phyloP scores from a whole-genome alignment of 768 basidiomycete genomes.

The Termitomyces sp. region DNA sequence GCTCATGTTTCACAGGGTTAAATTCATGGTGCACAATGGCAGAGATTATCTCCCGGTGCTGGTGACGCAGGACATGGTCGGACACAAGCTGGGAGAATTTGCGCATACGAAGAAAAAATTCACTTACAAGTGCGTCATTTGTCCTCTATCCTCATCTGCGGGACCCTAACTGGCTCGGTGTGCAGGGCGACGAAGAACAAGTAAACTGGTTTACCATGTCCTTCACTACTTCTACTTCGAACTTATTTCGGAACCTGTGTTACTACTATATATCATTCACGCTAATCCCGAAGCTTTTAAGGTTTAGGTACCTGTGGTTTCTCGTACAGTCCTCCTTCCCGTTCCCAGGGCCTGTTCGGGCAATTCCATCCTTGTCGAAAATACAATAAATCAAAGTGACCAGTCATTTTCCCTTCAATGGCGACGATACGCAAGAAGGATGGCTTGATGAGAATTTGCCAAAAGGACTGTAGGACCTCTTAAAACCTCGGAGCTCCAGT shows the following conservation, averaged over 20 bases:
- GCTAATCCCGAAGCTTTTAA: background rate
- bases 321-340: no score
- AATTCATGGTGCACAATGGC: slow-evolving; percentile 94
- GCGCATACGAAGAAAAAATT: slow-evolving; percentile 86
- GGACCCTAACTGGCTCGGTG: background rate
- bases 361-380: no score
- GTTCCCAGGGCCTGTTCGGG: no score
- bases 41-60: slow-evolving; percentile 83
- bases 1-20: slow-evolving; percentile 44
- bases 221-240: background rate
- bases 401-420: no score
- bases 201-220: background rate
- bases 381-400: no score
- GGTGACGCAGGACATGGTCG: slow-evolving; percentile 97
- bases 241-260: background rate
- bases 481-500: background rate
- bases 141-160: background rate
- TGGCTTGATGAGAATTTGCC: no score
- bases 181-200: slow-evolving; percentile 19
- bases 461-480: no score
- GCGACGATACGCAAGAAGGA: no score
- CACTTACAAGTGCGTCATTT: slow-evolving; percentile 67
- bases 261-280: background rate
- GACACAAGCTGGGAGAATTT: slow-evolving; percentile 97
- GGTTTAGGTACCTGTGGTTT: no score